Evolutionary conservation across 2,329 filamentous ascomycete genomes (phyloP).

Genomic region (Exophiala alcalophila): DNA sequence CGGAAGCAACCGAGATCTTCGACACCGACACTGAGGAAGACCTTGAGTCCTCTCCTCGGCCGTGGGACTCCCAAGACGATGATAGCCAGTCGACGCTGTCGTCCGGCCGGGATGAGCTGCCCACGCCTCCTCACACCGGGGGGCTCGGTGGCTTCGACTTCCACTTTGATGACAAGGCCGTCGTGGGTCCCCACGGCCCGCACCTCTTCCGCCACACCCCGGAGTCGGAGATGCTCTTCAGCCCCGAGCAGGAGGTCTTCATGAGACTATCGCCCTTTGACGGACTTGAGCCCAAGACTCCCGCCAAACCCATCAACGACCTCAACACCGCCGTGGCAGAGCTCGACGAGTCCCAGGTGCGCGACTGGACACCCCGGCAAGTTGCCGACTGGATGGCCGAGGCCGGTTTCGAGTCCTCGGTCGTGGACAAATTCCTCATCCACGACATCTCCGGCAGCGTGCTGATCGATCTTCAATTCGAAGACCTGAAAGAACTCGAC

Average conservation of each 20-base stretch:
- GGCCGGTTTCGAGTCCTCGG: conserved; percentile 70
- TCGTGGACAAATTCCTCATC: conserved; percentile 80
- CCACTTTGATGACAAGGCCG: conserved; percentile 50
- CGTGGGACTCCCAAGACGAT: conserved; percentile 21
- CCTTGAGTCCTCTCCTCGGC: conserved; percentile 29
- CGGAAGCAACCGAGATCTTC: conserved; percentile 37
- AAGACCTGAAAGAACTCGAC: conserved; percentile 66
- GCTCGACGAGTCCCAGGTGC: conserved; percentile 34
- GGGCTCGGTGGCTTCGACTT: conserved; percentile 61
- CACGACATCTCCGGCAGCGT: conserved; percentile 92
- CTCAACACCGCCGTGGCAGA: conserved; percentile 33
- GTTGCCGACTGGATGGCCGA: conserved; percentile 73
- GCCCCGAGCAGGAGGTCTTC: conserved; percentile 23
- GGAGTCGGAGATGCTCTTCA: conserved; percentile 21
- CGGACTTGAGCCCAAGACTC: conserved; percentile 5
- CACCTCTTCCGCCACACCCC: conserved; percentile 73
- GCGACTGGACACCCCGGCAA: conserved; percentile 35
- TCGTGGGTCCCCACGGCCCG: conserved; percentile 73
- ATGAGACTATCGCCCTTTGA: conserved; percentile 21
- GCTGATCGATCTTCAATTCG: conserved; percentile 84
- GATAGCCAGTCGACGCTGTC: conserved; percentile 75
- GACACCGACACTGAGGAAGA: conserved; percentile 39
- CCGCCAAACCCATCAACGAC: conserved; percentile 23
- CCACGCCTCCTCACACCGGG: conserved; percentile 73
- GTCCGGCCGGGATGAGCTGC: conserved; percentile 82